Evolutionary conservation across 345 rosid species (phyloP).

Genomic region (Triadica sebifera): DNA sequence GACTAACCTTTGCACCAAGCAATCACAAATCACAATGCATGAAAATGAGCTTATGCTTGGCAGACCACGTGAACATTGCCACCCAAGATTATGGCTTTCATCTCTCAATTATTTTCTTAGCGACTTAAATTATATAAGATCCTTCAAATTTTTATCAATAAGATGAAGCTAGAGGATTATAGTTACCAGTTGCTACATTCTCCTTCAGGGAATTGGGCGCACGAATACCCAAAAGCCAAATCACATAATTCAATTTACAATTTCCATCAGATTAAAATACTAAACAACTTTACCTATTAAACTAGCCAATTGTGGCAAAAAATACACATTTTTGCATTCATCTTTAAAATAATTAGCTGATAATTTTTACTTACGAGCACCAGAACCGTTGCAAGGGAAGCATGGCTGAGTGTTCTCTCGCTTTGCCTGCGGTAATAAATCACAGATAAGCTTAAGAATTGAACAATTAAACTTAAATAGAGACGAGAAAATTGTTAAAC

Average conservation of each 20-base stretch:
- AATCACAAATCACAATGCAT: neutral
- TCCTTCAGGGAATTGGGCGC: neutral
- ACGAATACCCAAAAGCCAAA: neutral
- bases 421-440: constrained; percentile 49
- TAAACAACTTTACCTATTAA: neutral
- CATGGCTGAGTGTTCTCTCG: constrained; percentile 91
- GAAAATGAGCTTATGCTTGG: neutral
- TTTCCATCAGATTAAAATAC: neutral
- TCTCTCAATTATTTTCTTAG: too few relatives aligned
- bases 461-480: neutral
- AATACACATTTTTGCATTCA: neutral
- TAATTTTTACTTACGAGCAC: constrained; percentile 67
- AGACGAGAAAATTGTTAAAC: neutral
- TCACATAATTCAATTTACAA: neutral
- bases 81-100: too few relatives aligned
- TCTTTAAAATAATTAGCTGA: neutral
- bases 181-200: neutral
- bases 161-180: neutral
- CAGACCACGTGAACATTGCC: neutral
- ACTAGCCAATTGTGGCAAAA: neutral
- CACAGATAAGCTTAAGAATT: neutral
- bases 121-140: too few relatives aligned
- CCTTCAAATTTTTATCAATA: neutral
- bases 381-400: constrained; percentile 88
- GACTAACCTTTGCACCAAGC: neutral